A percentile compares a stretch with the other conserved stretches of the same genome.
phyloP scores from a whole-genome alignment of 805 yeast species.

The Wilhelminamyces savonicus region DNA sequence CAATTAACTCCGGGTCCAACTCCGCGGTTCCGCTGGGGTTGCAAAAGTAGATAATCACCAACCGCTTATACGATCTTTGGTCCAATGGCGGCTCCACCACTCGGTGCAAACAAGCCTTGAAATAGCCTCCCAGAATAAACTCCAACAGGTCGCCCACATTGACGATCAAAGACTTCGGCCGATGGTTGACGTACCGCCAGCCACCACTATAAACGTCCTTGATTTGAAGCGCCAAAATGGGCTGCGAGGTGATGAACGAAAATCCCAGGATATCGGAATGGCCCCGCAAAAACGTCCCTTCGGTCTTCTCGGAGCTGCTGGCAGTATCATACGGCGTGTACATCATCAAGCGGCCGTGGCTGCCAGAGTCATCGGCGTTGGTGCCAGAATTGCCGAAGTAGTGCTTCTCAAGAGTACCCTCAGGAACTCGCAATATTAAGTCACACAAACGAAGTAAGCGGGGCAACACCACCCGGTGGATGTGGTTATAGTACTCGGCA shows the following conservation, averaged over 20 bases:
- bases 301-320: conserved; percentile 23
- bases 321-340: conserved; percentile 18
- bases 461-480: conserved; percentile 3
- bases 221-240: conserved; percentile 35
- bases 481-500: conserved; percentile 3
- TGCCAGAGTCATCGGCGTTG: conserved; percentile 13
- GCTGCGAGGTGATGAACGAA: conserved; percentile 35
- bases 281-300: conserved; percentile 40
- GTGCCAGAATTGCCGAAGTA: conserved; percentile 3
- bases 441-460: conserved; percentile 4
- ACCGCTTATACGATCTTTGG: conserved; percentile 29
- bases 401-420: conserved; percentile 2
- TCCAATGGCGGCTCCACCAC: conserved; percentile 43
- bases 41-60: conserved; percentile 38
- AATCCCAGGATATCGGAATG: conserved; percentile 41
- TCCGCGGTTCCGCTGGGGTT: conserved; percentile 29
- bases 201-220: conserved; percentile 28
- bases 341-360: conserved; percentile 22
- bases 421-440: conserved; percentile 11
- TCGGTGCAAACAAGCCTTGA: conserved; percentile 41
- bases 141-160: conserved; percentile 38
- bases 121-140: conserved; percentile 40
- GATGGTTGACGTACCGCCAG: conserved; percentile 36
- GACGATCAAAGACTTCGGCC: conserved; percentile 32
- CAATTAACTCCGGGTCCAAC: conserved; percentile 36